Conservation (phyloP, 2,329 filamentous ascomycete genomes). For the Aspergillus tubingensis region DNA sequence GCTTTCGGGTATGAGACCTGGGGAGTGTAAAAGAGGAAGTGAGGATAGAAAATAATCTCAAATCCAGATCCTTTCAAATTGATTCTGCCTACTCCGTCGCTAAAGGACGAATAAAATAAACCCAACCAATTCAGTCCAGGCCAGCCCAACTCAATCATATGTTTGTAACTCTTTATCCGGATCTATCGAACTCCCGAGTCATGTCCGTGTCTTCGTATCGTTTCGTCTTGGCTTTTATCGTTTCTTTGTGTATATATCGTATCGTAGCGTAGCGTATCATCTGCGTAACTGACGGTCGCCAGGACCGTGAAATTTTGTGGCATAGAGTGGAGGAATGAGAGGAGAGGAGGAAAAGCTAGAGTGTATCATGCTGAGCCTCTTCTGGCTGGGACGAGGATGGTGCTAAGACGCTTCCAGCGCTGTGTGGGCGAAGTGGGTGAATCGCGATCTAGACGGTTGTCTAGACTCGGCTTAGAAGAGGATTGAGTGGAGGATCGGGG, state of each 20-base stretch:
- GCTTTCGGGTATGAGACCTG: neutral
- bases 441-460: conserved; percentile 27
- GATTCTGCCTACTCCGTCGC: conserved; percentile 9
- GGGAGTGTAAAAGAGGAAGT: neutral
- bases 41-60: neutral
- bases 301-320: neutral
- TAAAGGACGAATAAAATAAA: conserved; percentile 1
- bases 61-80: neutral
- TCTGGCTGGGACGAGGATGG: conserved; percentile 33
- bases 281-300: neutral
- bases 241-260: neutral
- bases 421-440: conserved; percentile 30
- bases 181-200: conserved; percentile 5
- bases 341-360: neutral
- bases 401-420: conserved; percentile 37
- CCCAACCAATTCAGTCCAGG: neutral
- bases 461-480: conserved; percentile 35
- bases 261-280: neutral
- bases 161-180: neutral
- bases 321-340: neutral
- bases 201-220: neutral
- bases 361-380: conserved; percentile 14
- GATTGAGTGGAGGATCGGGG: conserved; percentile 40
- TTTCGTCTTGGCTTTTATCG: conserved; percentile 1
- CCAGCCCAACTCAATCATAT: neutral